These are phyloP conservation scores for Pythium pyrilobum DNA, from an alignment of 352 stramenopile species.

Conservation along the genomic window DNA sequence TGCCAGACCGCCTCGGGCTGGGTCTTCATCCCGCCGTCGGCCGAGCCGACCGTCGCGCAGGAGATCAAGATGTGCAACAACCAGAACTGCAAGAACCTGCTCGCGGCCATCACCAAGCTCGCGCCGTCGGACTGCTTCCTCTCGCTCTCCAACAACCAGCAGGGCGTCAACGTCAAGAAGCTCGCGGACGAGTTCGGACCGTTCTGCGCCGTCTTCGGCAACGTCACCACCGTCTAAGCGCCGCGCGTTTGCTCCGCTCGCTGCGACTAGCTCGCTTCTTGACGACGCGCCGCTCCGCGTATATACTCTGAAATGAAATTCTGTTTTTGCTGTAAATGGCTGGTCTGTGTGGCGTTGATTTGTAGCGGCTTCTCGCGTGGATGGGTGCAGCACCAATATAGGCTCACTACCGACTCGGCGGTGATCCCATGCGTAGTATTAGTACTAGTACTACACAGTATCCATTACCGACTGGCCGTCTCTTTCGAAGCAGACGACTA, in stretches of 20 bases:
- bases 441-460: too few species aligned
- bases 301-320: too few species aligned
- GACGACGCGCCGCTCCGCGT: too few species aligned
- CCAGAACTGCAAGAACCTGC: conserved; percentile 23
- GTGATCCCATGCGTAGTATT: too few species aligned
- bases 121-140: conserved; percentile 25
- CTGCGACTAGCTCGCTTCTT: too few species aligned
- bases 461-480: too few species aligned
- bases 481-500: too few species aligned
- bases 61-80: conserved; percentile 23
- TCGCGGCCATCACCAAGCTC: conserved; percentile 16
- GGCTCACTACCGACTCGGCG: too few species aligned
- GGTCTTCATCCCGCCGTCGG: conserved; percentile 25
- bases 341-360: too few species aligned
- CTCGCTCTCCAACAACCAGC: conserved; percentile 15
- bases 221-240: background rate
- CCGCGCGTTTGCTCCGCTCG: background rate
- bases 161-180: conserved; percentile 31
- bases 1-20: conserved; percentile 26
- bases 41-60: conserved; percentile 18
- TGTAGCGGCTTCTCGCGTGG: too few species aligned
- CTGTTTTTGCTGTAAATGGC: too few species aligned
- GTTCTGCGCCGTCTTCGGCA: conserved; percentile 11
- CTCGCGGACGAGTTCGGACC: conserved; percentile 26
- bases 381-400: too few species aligned